phyloP scores from a whole-genome alignment of 306 rosid genomes.

The Lathyrus oleraceus region DNA sequence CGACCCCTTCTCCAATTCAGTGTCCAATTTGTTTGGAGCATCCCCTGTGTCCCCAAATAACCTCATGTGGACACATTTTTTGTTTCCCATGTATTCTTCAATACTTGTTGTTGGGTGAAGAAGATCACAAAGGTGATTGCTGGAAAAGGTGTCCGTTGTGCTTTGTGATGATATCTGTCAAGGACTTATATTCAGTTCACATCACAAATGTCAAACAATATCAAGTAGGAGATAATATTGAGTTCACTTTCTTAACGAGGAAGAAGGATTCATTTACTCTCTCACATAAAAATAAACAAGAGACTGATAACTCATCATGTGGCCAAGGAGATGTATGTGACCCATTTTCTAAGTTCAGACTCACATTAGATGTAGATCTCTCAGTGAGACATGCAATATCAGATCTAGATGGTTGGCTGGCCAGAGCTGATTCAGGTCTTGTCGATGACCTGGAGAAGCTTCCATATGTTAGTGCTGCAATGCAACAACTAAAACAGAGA shows the following conservation, averaged over 20 bases:
- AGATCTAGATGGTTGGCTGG: constrained; percentile 92
- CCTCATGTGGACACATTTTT: constrained; percentile 94
- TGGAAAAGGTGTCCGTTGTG: constrained; percentile 97
- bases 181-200: constrained; percentile 79
- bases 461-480: constrained; percentile 92
- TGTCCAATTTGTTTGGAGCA: constrained; percentile 96
- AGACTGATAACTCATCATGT: constrained; percentile 38
- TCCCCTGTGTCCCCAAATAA: constrained; percentile 92
- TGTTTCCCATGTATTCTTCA: constrained; percentile 93
- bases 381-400: constrained; percentile 78
- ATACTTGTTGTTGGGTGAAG: constrained; percentile 81
- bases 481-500: constrained; percentile 85
- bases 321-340: constrained; percentile 46
- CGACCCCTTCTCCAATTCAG: constrained; percentile 69
- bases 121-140: constrained; percentile 86
- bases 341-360: constrained; percentile 81
- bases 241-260: constrained; percentile 66
- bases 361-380: constrained; percentile 88
- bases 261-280: constrained; percentile 64
- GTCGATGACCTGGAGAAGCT: constrained; percentile 94
- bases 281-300: constrained; percentile 51
- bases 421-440: constrained; percentile 80
- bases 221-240: constrained; percentile 68
- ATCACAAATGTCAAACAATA: constrained; percentile 70
- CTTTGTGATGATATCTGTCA: constrained; percentile 79